Base-by-base conservation (phyloP, 2,329 filamentous ascomycete genomes). In the Colletotrichum zoysiae region DNA sequence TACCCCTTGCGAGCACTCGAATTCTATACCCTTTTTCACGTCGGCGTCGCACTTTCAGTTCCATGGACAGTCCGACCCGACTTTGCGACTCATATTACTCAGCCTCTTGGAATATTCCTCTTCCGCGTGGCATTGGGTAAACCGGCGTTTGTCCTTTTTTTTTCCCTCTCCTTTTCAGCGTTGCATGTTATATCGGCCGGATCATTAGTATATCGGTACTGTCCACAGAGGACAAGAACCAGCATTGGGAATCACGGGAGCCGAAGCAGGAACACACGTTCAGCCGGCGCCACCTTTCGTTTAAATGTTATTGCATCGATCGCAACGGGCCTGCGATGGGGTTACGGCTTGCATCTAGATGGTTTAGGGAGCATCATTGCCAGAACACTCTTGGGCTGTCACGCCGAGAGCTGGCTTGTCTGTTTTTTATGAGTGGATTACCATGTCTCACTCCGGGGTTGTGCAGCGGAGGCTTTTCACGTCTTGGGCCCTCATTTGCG, bases 11-110 rank as follows among this genome's bases (percentile, higher is more conserved):
- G 65, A 69, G 65, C 69, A 60, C 59, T 71, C 59, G 69, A 71
- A 71, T 71, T 71, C 35, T 65, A 71, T 71, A 71, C 69, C 65
- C 65, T 14, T 50, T 71, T 69, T 69, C 38, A 71, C 46, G 69
- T 69, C 69, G 65, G 46, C 65, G 30, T 40, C 18, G 12, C 33
- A 42, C 30, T 23, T 48, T 30, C 46, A 38, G 23, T 44, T 18
- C 8, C 35, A 55, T 44, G 68, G 38, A 51, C 14, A n/a, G 2
- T 2, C 14, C 12, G 46, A 50, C 16, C 35, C 69, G 69, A 69
- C 69, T 69, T 44, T 30, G 35, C 65, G 40, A 30, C 30, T 64
- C 59, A 60, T 3, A 42, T 58, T 44, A 55, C 65, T 44, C 44
- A 23, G 35, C 55, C 20, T 57, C 20, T 40, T 68, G 51, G 65